Evolutionary conservation across 2,329 filamentous ascomycete species (phyloP).

Genomic region (Epichloe baconii): DNA sequence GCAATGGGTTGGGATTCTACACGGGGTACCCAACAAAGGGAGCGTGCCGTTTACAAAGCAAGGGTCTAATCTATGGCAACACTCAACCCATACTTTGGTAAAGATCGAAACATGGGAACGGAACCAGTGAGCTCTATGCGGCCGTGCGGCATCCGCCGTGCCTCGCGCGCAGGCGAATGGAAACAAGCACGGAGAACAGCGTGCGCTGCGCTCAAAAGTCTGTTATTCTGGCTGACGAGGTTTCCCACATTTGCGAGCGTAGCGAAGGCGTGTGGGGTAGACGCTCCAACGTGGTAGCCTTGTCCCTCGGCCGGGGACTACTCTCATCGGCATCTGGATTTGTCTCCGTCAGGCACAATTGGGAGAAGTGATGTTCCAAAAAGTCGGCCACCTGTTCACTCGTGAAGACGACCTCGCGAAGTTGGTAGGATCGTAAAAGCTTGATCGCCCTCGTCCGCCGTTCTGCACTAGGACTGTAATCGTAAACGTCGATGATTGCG

Average conservation of each 20-base stretch:
- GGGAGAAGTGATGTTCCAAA: slow-evolving; percentile 1
- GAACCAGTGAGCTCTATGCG: too few species aligned
- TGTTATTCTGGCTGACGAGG: not conserved
- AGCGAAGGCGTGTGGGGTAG: not conserved
- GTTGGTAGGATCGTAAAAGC: slow-evolving; percentile 1
- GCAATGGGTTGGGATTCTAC: not conserved
- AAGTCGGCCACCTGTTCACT: slow-evolving; percentile 3
- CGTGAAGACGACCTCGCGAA: slow-evolving; percentile 2
- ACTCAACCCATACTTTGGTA: too few species aligned
- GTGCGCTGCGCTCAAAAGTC: not conserved
- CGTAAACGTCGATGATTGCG: slow-evolving; percentile 1
- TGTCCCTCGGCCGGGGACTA: not conserved
- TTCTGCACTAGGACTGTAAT: not conserved
- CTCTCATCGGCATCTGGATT: not conserved
- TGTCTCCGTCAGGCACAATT: not conserved
- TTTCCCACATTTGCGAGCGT: slow-evolving; percentile 1
- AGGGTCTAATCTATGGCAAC: too few species aligned
- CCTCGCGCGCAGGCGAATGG: not conserved
- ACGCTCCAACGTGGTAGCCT: not conserved
- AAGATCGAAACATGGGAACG: too few species aligned
- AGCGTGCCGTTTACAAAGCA: not conserved
- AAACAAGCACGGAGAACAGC: not conserved
- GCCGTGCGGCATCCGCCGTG: too few species aligned
- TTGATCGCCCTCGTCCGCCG: not conserved
- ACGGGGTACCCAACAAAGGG: not conserved